Percentiles rank a stretch among this genome's conserved stretches.
Evolutionary conservation across 2,329 filamentous ascomycete genomes (phyloP).

Genomic region (Alternaria sp.): DNA sequence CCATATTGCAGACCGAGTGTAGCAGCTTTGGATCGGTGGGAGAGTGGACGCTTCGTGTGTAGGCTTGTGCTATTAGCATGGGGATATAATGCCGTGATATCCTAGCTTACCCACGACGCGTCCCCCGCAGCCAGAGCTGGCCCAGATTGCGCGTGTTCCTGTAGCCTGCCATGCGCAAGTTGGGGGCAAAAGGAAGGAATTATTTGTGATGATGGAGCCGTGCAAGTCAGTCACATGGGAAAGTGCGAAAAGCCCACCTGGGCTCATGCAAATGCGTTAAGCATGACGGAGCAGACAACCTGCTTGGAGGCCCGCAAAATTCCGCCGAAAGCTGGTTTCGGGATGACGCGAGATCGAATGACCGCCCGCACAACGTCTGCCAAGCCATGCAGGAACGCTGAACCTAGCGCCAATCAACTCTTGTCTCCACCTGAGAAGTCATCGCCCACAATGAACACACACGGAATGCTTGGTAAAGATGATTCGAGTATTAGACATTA

Average conservation of each 20-base stretch:
- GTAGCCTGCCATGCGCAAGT: constrained; percentile 36
- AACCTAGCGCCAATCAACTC: neutral
- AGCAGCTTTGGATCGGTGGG: constrained; percentile 20
- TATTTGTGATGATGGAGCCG: constrained; percentile 1
- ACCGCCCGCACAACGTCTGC: constrained; percentile 26
- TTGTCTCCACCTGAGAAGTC: neutral
- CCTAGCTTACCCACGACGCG: constrained; percentile 39
- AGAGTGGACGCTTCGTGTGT: constrained; percentile 27
- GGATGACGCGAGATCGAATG: constrained; percentile 22
- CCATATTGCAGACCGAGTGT: constrained; percentile 39
- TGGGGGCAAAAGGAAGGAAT: constrained; percentile 2
- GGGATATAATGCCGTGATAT: neutral
- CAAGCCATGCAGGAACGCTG: constrained; percentile 34
- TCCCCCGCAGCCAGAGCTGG: constrained; percentile 39
- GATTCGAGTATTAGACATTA: too few species aligned
- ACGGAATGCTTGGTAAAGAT: too few species aligned
- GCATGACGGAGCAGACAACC: constrained; percentile 38
- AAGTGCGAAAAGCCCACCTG: constrained; percentile 28
- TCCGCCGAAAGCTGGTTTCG: constrained; percentile 30
- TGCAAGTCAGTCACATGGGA: constrained; percentile 3
- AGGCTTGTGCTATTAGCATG: constrained; percentile 32
- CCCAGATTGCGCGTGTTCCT: constrained; percentile 35
- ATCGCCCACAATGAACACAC: too few species aligned
- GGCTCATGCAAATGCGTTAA: constrained; percentile 33
- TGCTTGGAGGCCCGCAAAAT: constrained; percentile 20